These are phyloP conservation scores for Akanthomyces lecanii DNA, from an alignment of 2,329 filamentous ascomycete species.

Conservation along the genomic window DNA sequence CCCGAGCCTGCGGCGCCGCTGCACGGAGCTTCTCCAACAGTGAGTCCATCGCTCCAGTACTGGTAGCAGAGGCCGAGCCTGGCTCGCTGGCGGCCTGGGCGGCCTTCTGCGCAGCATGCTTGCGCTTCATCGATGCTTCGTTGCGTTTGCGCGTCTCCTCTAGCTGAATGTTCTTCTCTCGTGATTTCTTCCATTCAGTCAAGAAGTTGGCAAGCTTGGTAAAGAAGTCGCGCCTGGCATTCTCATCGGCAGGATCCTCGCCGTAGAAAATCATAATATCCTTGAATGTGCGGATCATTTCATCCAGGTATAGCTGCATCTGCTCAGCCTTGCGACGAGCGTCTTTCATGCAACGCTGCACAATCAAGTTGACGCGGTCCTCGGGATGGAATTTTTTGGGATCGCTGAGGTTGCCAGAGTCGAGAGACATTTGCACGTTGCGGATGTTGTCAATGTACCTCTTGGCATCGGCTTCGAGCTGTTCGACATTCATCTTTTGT, in stretches of 20 bases:
- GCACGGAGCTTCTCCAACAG: conserved; percentile 91
- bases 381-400: conserved; percentile 97
- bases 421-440: conserved; percentile 87
- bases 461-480: conserved; percentile 80
- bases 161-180: conserved; percentile 80
- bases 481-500: conserved; percentile 93
- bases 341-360: conserved; percentile 94
- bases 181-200: conserved; percentile 91
- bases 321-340: conserved; percentile 93
- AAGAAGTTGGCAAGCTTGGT: conserved; percentile 88
- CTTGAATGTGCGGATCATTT: conserved; percentile 86
- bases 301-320: conserved; percentile 87
- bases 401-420: conserved; percentile 90
- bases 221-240: conserved; percentile 92
- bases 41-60: conserved; percentile 91
- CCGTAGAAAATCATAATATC: conserved; percentile 97
- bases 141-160: conserved; percentile 83
- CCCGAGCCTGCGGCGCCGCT: conserved; percentile 82
- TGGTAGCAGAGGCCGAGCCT: conserved; percentile 61
- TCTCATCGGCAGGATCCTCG: conserved; percentile 88
- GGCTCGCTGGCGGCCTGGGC: conserved; percentile 47
- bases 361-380: conserved; percentile 87
- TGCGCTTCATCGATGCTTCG: conserved; percentile 89
- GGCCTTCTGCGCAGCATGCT: conserved; percentile 66
- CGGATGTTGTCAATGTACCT: conserved; percentile 93